A percentile compares a stretch with the other conserved stretches of the same genome.
Conservation (phyloP, 306 rosid genomes). For the Malus asiatica region DNA sequence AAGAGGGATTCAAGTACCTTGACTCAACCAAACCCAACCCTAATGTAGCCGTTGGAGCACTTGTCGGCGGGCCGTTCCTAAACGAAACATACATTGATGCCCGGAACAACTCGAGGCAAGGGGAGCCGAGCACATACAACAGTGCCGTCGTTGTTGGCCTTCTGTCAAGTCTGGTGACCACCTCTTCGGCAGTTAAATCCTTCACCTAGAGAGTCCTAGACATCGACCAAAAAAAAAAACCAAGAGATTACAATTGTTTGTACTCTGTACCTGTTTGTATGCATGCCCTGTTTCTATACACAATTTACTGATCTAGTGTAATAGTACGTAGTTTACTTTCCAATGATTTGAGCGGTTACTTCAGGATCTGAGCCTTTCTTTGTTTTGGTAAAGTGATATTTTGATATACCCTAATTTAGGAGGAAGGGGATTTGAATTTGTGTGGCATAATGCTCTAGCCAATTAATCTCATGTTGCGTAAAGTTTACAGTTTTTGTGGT, state of each 20-base stretch:
- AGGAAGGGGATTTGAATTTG: not conserved
- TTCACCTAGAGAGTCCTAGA: conserved; percentile 31
- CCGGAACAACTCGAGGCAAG: conserved; percentile 82
- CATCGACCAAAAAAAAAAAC: too few relatives aligned
- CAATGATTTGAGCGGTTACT: conserved; percentile 14
- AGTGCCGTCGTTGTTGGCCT: conserved; percentile 81
- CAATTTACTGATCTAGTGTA: not conserved
- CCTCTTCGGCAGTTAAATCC: conserved; percentile 69
- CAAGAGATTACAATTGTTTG: not conserved
- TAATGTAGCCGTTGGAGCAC: conserved; percentile 83
- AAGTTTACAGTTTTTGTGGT: too few relatives aligned
- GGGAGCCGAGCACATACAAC: conserved; percentile 91
- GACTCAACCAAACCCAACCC: conserved; percentile 70
- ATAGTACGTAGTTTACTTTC: conserved; percentile 8
- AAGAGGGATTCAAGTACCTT: conserved; percentile 72
- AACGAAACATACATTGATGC: conserved; percentile 67
- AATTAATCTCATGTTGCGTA: not conserved
- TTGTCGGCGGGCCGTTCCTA: conserved; percentile 85
- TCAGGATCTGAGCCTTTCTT: not conserved
- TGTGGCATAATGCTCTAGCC: not conserved
- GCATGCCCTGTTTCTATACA: conserved; percentile 8
- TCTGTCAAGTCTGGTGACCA: conserved; percentile 83
- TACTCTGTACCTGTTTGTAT: conserved; percentile 8
- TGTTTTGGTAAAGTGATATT: too few relatives aligned
- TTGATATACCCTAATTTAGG: not conserved